Evolutionary conservation across 2,329 filamentous ascomycete species (phyloP), one percentile per base, ranked within the genome.

Genomic region (Penicillium sp.): DNA sequence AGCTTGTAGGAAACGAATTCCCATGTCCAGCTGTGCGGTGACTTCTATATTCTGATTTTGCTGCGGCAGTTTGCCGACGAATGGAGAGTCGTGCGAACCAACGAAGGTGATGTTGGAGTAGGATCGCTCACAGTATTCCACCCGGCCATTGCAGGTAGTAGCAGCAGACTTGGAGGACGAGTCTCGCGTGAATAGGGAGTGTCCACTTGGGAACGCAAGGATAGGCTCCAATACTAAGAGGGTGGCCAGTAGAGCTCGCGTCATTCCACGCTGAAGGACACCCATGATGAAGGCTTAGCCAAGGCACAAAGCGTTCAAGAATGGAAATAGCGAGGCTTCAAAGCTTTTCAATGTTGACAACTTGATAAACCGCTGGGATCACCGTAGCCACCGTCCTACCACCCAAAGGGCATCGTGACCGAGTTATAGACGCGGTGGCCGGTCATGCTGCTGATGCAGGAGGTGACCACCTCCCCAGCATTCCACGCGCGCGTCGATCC

Each of bases 51-150:
- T 74, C 55, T 85, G 80, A 59, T 82, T 81, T 42, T 80, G 64
- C 40, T 69, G 61, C 1, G 70, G 69, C 6, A 71, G 51, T 34
- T 67, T 48, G 27, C 80, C 77, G 27, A 80, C 73, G 52, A 84
- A 84, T 25, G 78, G 73, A 10, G 74, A 75, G 63, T 85, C 74
- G 62, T 85, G 82, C 5, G 80, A 71, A 15, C 79, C 82, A 12
- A 80, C 63, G 41, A 76, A 73, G n/a, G 74, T 74, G 37, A 82
- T 59, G 25, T 79, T 70, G 44, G 76, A 76, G 63, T 82, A 83
- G 28, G 58, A 62, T 26, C 74, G 72, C 32, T 59, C 56, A 61
- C 79, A 83, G 37, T 77, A 73, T 26, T 69, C 69, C 1, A 71
- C 51, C 36, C 71, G 66, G 44, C 77, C 77, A 54, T 83, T 83